Evolutionary conservation across 139 green algal species (phyloP), one percentile per base, ranked within the genome.

Genomic region (Axilococcus clingmanii): DNA sequence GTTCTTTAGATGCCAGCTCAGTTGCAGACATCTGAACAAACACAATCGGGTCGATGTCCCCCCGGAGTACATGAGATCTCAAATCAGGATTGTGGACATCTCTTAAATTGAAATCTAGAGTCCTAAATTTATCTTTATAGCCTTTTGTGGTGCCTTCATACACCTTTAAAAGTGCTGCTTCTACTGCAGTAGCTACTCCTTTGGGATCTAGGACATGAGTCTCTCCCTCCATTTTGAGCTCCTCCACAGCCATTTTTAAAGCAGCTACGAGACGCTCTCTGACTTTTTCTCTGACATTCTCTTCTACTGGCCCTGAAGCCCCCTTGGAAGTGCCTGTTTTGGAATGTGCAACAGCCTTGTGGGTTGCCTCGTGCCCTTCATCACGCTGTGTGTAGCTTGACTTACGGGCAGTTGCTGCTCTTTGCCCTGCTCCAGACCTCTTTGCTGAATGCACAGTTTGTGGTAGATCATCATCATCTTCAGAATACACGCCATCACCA

Each of bases 91-190:
- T 77, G 30, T 68, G 59, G 1, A 53, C 45, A 56, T 85, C 75
- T 58, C 85, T 82, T 23, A 88, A 62, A 62, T 88, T 88, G 68
- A 88, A 88, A 0, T 52, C 41, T n/a, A 88, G 66, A 24, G 48
- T 63, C n/a, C 69, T 65, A 48, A 72, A 79, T 74, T 82, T 86
- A 7, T 56, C 40, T 50, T 84, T 88, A 74, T 88, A 88, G 11
- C 86, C 79, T 38, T 63, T 66, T 28, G 30, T 68, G 2, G 52
- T 34, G 36, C 57, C 68, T 32, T 22, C 47, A 28, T 48, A 57
- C 29, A 45, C 14, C 17, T 14, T 3, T 28, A 57, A 31, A 11
- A 57, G 34, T 28, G 24, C 49, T 2, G 42, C 49, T n/a, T 57
- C 49, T 14, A 57, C 37, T 24, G 19, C 32, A 3, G 14, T 24